Evolutionary conservation across 2,329 filamentous ascomycete species (phyloP), one percentile per base, ranked within the genome.

Genomic region (Dryadomyces quercivorus): DNA sequence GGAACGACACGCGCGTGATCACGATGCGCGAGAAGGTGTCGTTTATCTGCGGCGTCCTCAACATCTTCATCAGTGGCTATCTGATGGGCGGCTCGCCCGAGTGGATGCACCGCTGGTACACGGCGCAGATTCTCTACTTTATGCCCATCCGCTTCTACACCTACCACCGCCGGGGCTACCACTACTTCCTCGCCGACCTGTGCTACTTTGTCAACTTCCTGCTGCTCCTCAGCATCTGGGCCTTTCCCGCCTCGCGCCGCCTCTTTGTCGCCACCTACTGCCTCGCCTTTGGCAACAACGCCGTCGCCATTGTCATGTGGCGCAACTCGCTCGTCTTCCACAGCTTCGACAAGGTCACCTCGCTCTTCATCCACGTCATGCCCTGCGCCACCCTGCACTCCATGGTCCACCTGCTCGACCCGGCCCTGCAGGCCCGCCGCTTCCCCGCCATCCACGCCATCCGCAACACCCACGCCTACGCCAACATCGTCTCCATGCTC

Each of bases 301-400:
- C 93, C 20, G 84, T 96, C 49, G 93, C 93, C 13, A 97, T 98
- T 67, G 90, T 93, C 66, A 93, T 98, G 91, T 98, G 93, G 93
- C 84, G 93, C 59, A 98, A 98, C 68, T 96, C 91, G 36, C 80
- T 98, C 65, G 93, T 98, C 49, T 98, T 98, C 69, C 93, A 98
- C 74, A 95, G 89, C 65, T 84, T 98, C 70, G 93, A 98, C 76
- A 98, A 98, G 70, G 90, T 97, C 58, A 94, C 91, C 13, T 93
- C 88, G 66, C 77, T 98, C n/a, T 98, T 98, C 72, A 96, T 98
- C 62, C 93, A 98, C 69, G 95, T 98, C 64, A 98, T 98, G 92
- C 93, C 93, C 1, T 95, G 91, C 60, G 92, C 87, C 6, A 88
- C 91, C 1, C 78, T 98, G 13, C 93, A 98, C 69, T 94, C 89